These are phyloP conservation scores for Dalechampia spathulata DNA, from an alignment of 441 rosid species.

Conservation along the genomic window DNA sequence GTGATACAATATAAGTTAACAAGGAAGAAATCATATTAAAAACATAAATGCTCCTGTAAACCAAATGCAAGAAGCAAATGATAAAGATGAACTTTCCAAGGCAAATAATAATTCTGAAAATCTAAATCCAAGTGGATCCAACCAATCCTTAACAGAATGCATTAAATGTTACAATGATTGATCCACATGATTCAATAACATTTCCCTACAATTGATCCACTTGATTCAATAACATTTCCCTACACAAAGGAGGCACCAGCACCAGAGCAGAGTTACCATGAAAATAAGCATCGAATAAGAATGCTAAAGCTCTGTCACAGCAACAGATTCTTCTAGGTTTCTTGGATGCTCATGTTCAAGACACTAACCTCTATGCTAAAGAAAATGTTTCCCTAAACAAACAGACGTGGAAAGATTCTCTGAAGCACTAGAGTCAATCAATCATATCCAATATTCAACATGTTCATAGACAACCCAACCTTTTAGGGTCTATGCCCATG, in stretches of 20 bases:
- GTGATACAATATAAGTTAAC: slow-evolving; percentile 10
- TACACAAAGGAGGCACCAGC: background rate
- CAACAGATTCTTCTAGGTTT: background rate
- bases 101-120: slow-evolving; percentile 1
- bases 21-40: background rate
- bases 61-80: background rate
- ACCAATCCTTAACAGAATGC: background rate
- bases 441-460: no score
- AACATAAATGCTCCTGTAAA: background rate
- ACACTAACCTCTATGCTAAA: background rate
- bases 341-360: background rate
- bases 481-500: background rate
- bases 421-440: no score
- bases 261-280: background rate
- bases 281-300: background rate
- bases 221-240: background rate
- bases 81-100: background rate
- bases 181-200: no score
- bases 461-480: background rate
- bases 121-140: background rate
- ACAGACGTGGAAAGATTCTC: background rate
- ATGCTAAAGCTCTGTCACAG: background rate
- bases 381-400: background rate
- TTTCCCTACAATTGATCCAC: background rate
- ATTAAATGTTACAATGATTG: background rate